Conservation (phyloP, 306 rosid genomes). For the Astragalus glycyphyllos region DNA sequence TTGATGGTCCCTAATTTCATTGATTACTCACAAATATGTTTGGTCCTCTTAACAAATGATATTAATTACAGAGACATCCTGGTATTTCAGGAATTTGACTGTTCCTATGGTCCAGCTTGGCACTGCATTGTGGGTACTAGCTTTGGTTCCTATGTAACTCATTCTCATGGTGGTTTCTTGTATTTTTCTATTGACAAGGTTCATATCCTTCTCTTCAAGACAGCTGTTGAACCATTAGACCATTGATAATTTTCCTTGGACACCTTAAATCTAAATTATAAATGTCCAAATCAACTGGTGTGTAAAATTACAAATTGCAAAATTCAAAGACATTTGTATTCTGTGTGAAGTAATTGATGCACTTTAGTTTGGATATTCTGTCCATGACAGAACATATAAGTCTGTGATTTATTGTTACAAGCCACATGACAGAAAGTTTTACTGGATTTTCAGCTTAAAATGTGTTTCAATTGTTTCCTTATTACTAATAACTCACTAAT, state of each 20-base stretch:
- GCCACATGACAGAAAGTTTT: slow-evolving; percentile 7
- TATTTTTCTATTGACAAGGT: slow-evolving; percentile 95
- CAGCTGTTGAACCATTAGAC: slow-evolving; percentile 83
- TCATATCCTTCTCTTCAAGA: slow-evolving; percentile 94
- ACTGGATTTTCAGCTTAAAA: background rate
- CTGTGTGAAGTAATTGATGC: slow-evolving; percentile 41
- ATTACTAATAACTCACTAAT: background rate
- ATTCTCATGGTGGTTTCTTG: slow-evolving; percentile 86
- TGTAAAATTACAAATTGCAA: slow-evolving; percentile 46
- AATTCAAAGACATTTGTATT: slow-evolving; percentile 25
- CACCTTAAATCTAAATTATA: background rate
- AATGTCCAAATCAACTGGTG: slow-evolving; percentile 27
- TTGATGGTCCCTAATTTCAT: slow-evolving; percentile 39
- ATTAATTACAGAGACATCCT: slow-evolving; percentile 5
- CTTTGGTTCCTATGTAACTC: slow-evolving; percentile 96
- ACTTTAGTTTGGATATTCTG: slow-evolving; percentile 19
- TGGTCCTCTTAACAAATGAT: background rate
- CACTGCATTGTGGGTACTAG: slow-evolving; percentile 98
- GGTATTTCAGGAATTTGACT: slow-evolving; percentile 81
- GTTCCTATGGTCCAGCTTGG: slow-evolving; percentile 93
- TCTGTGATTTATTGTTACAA: slow-evolving; percentile 37
- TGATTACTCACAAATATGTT: slow-evolving; percentile 11
- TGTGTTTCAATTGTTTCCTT: background rate
- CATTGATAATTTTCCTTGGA: slow-evolving; percentile 45
- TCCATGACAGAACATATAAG: slow-evolving; percentile 25